Evolutionary conservation across 371 early-diverging fungal species (phyloP), one percentile per base, ranked within the genome.

Genomic region (Batrachochytrium dendrobatidis): DNA sequence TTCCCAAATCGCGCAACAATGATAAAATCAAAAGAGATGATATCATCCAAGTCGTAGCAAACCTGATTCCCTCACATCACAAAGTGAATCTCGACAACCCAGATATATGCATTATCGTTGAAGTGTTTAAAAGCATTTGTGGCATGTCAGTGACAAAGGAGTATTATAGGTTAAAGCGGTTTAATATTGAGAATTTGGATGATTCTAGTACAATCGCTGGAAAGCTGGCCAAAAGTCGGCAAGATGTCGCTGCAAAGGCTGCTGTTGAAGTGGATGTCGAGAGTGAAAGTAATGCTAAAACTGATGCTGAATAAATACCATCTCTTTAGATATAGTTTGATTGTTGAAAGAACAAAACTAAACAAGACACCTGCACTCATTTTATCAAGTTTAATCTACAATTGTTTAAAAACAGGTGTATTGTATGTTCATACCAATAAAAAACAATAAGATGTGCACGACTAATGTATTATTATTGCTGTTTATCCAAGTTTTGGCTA

Each of bases 81-180:
- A 70, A 45, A 3, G 89, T 89, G 1, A 82, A 85, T 61, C 71
- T 86, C 56, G 72, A 68, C 26, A 69, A 82, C 5, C 87, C 87
- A 0, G 81, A 84, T 18, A 61, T 77, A 7, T 71, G 76, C 6
- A 74, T 89, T 39, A 73, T 89, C 49, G 83, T 82, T 7, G 89
- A 89, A 64, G 71, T 86, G 1, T 82, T 84, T 53, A 84, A 85
- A 77, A 81, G 72, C 28, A 71, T 86, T n/a, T 86, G 87, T 62
- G 85, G 85, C 61, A 77, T 89, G 63, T 80, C 85, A 50, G 83
- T 87, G 0, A 83, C 86, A 10, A 60, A 69, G 31, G 85, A 86
- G 55, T 89, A 82, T 50, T 75, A 79, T 30, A 63, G 73, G 30
- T 60, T 85, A 39, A 82, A 83, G 53, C 83, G 82, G 56, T 87